Percentiles rank a stretch among this genome's conserved stretches.
Evolutionary conservation across 257 asterid species (phyloP).

Genomic region (Pogostemon cablin): DNA sequence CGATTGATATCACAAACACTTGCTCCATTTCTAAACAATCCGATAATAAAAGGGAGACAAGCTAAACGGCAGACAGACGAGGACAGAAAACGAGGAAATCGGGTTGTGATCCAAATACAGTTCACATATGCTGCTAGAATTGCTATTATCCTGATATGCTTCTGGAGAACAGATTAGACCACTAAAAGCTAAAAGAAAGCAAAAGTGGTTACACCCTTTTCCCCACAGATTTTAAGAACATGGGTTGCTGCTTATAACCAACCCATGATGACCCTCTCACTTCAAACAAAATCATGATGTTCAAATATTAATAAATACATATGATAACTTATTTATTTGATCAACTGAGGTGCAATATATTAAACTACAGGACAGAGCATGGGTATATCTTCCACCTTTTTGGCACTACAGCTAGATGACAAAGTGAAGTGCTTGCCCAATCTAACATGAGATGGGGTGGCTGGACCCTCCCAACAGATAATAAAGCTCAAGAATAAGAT

Average conservation of each 20-base stretch:
- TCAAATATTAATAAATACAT: conserved; percentile 4
- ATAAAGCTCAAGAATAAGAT: conserved; percentile 21
- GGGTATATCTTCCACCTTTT: background rate
- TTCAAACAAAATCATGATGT: conserved; percentile 40
- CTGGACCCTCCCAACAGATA: conserved; percentile 27
- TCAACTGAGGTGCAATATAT: background rate
- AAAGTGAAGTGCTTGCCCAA: too few relatives aligned
- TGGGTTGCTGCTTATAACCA: conserved; percentile 38
- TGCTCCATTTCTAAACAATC: too few relatives aligned
- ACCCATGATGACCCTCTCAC: conserved; percentile 23
- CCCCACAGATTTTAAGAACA: conserved; percentile 40
- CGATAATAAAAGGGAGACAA: too few relatives aligned
- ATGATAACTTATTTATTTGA: background rate
- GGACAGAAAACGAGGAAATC: background rate
- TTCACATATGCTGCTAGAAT: background rate
- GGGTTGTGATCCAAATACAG: background rate
- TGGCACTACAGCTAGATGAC: background rate
- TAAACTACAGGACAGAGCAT: background rate
- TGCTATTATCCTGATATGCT: conserved; percentile 7
- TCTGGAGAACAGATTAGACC: conserved; percentile 14
- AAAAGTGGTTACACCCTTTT: background rate
- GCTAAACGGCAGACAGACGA: too few relatives aligned
- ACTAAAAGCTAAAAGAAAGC: conserved; percentile 15
- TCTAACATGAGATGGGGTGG: background rate
- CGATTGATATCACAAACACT: too few relatives aligned